Conservation (phyloP, 1,284 basidiomycete species). For the Heliocybe sulcata region DNA sequence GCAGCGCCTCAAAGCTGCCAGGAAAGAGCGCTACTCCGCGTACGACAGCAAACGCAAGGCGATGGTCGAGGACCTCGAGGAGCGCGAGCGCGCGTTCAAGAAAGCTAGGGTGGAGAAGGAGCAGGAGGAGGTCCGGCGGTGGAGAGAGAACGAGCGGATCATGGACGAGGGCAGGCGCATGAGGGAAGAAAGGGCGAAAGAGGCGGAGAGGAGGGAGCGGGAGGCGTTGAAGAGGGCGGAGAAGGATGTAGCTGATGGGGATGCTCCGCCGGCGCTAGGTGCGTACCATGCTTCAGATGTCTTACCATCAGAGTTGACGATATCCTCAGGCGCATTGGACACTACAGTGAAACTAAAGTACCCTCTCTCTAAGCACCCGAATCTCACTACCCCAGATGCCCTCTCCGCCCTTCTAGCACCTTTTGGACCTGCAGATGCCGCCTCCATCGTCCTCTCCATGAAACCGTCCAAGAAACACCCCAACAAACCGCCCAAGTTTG, state of each 20-base stretch:
- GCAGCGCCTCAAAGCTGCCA: slow-evolving; percentile 63
- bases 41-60: slow-evolving; percentile 77
- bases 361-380: slow-evolving; percentile 45
- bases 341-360: slow-evolving; percentile 72
- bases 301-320: too few species aligned
- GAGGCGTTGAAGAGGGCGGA: slow-evolving; percentile 24
- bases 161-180: slow-evolving; percentile 73
- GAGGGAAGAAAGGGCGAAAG: slow-evolving; percentile 60
- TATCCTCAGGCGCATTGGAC: slow-evolving; percentile 49
- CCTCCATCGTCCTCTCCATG: slow-evolving; percentile 57
- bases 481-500: slow-evolving; percentile 49
- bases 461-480: slow-evolving; percentile 51
- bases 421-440: slow-evolving; percentile 57
- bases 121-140: slow-evolving; percentile 45
- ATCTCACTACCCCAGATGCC: slow-evolving; percentile 40
- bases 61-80: slow-evolving; percentile 81
- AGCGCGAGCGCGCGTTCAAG: slow-evolving; percentile 76
- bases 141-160: slow-evolving; percentile 65
- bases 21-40: slow-evolving; percentile 64
- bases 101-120: slow-evolving; percentile 58
- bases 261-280: slow-evolving; percentile 49
- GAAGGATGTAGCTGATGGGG: slow-evolving; percentile 31
- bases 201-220: slow-evolving; percentile 38
- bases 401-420: slow-evolving; percentile 44
- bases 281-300: slow-evolving; percentile 16